Conservation (phyloP, 192 early-diverging fungal species). For the Podochytrium sp. region DNA sequence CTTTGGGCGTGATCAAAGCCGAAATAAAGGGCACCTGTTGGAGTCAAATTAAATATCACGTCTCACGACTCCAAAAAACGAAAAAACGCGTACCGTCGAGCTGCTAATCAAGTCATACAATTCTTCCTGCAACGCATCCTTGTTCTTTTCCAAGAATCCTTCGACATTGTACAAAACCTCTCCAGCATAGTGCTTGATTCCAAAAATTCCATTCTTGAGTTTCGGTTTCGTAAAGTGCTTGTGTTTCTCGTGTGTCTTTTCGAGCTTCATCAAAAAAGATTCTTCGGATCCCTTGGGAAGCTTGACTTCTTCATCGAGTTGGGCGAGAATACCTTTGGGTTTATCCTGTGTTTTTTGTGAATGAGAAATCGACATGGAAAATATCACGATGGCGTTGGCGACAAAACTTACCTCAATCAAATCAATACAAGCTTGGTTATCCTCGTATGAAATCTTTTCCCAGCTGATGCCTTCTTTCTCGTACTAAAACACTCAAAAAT, state of each 20-base stretch:
- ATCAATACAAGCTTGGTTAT: conserved; percentile 55
- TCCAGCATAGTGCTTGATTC: conserved; percentile 60
- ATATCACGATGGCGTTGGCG: conserved; percentile 18
- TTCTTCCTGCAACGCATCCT: conserved; percentile 59
- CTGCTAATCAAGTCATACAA: conserved; percentile 53
- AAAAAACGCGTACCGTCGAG: conserved; percentile 38
- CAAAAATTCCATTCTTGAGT: conserved; percentile 55
- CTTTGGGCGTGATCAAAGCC: conserved; percentile 47
- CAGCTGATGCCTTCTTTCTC: conserved; percentile 59
- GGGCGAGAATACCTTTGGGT: conserved; percentile 51
- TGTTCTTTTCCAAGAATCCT: conserved; percentile 62
- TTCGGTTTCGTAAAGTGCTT: conserved; percentile 54
- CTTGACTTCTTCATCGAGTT: conserved; percentile 61
- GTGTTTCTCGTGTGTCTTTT: conserved; percentile 45
- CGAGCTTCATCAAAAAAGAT: conserved; percentile 50
- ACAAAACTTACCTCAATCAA: conserved; percentile 51
- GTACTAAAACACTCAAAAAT: conserved; percentile 52
- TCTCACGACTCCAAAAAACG: too few relatives aligned
- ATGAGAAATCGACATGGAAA: neutral
- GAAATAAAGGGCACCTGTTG: conserved; percentile 46
- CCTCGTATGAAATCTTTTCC: conserved; percentile 58
- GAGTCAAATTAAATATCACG: neutral
- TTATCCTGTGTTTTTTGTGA: conserved; percentile 54
- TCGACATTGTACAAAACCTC: conserved; percentile 54
- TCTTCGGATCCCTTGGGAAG: conserved; percentile 64